Evolutionary conservation across 306 rosid genomes (phyloP).

Genomic region (Prosopis cineraria): DNA sequence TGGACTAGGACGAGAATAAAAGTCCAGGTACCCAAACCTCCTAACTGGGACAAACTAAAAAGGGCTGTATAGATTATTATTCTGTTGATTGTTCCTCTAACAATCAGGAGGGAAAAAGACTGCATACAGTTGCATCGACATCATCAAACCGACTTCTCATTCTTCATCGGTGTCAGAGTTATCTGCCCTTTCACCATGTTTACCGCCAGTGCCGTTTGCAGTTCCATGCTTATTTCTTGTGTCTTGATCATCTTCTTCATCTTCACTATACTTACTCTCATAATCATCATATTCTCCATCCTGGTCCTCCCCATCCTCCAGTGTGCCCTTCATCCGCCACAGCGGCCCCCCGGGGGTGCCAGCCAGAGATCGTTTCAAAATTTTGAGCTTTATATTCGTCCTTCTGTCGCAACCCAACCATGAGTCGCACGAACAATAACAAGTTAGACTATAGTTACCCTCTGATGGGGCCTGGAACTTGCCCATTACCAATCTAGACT

Average conservation of each 20-base stretch:
- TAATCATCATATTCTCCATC: slow-evolving; percentile 55
- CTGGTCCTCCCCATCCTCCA: slow-evolving; percentile 53
- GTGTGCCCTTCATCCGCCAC: slow-evolving; percentile 61
- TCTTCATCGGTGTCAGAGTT: slow-evolving; percentile 55
- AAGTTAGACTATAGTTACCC: slow-evolving; percentile 84
- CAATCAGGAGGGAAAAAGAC: slow-evolving; percentile 17
- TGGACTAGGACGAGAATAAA: slow-evolving; percentile 27
- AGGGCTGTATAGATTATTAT: slow-evolving; percentile 25
- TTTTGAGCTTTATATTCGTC: slow-evolving; percentile 69
- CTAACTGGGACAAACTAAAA: slow-evolving; percentile 30
- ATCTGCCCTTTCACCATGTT: slow-evolving; percentile 43
- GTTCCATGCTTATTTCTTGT: slow-evolving; percentile 47
- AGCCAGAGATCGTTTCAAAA: slow-evolving; percentile 92
- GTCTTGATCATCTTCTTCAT: slow-evolving; percentile 54
- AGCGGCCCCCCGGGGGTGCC: slow-evolving; percentile 68
- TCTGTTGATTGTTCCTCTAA: slow-evolving; percentile 30
- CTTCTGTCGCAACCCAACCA: slow-evolving; percentile 93
- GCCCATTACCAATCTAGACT: slow-evolving; percentile 79
- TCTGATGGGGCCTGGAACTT: slow-evolving; percentile 92
- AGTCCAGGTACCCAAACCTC: slow-evolving; percentile 14
- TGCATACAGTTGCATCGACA: slow-evolving; percentile 28
- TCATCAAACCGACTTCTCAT: slow-evolving; percentile 31
- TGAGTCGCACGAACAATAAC: slow-evolving; percentile 85
- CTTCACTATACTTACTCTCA: slow-evolving; percentile 60
- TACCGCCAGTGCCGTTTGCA: slow-evolving; percentile 44